These are phyloP conservation scores for Pseudohalonectria lignicola DNA, from an alignment of 2,329 filamentous ascomycete genomes.

Conservation along the genomic window DNA sequence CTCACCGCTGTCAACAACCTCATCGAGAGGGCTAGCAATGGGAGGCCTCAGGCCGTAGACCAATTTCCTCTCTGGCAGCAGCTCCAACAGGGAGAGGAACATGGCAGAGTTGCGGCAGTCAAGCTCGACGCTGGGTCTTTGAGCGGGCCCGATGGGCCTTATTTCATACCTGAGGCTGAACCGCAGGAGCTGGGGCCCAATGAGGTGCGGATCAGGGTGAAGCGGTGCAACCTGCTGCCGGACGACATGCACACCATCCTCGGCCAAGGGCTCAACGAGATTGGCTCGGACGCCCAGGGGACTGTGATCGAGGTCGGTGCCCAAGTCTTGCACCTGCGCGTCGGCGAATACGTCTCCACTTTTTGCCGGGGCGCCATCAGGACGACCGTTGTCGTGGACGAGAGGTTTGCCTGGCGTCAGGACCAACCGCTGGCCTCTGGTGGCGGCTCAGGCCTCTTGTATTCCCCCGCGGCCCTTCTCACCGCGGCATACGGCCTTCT, in stretches of 20 bases:
- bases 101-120: too few species aligned
- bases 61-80: neutral
- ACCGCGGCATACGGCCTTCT: constrained; percentile 32
- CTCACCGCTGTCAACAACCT: constrained; percentile 27
- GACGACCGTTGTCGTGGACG: constrained; percentile 20
- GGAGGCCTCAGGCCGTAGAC: constrained; percentile 1
- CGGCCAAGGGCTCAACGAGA: neutral
- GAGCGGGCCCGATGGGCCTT: constrained; percentile 5
- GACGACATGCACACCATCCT: constrained; percentile 22
- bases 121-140: constrained; percentile 8
- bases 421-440: too few species aligned
- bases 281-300: constrained; percentile 27
- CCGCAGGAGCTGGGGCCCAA: constrained; percentile 12
- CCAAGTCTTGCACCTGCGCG: constrained; percentile 16
- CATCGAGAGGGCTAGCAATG: constrained; percentile 22
- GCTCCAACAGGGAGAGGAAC: too few species aligned
- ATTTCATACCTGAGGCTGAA: constrained; percentile 9
- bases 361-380: constrained; percentile 24
- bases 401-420: constrained; percentile 19
- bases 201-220: constrained; percentile 29
- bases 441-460: constrained; percentile 7
- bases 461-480: constrained; percentile 24
- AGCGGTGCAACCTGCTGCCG: constrained; percentile 20
- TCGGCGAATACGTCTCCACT: constrained; percentile 30
- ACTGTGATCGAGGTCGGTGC: constrained; percentile 21